Base-by-base conservation (phyloP, 306 rosid genomes). In the Erythrophleum fordii region DNA sequence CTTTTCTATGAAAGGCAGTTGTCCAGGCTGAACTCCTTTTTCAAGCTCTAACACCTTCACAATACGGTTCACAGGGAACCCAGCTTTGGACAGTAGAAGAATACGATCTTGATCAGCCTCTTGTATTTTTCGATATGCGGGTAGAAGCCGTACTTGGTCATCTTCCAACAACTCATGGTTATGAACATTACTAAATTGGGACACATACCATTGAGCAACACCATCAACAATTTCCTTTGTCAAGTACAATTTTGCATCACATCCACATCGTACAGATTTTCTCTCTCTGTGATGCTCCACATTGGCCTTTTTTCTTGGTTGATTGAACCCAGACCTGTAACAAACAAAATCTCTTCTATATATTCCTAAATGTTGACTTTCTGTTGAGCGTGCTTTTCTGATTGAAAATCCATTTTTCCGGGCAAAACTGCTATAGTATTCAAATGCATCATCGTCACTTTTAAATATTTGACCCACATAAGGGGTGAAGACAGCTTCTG, bases 201-300 rank as follows among this genome's bases (percentile, higher is more conserved):
- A 90, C 69, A 90, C 86, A 77, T 80, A 90, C 94, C 92, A 88
- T 41, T 90, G 94, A 55, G 80, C 74, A 79, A 65, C 80, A 52
- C 89, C 92, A 79, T 90, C 87, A 44, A 83, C 83, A 77, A 86
- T 81, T 83, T 90, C 94, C 84, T 90, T 90, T 0, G 92, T 86
- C 84, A 90, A 86, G 83, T 90, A 88, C 87, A 90, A 77, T 80
- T 88, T 90, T 39, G 94, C 92, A 81, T 88, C 92, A 34, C 94
- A 90, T 80, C 94, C 94, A 84, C 94, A 90, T 80, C 94, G 79
- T 39, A 90, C 89, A 56, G 94, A 90, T 81, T 90, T 90, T 26
- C 92, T 84, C 67, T 90, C 94, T 82, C 92, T 86, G 51, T 89
- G 94, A 83, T 90, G 94, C 73, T 90, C 92, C 67, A 88, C 92